A percentile compares a stretch with the other conserved stretches of the same genome.
These are phyloP conservation scores for Simmondsia chinensis DNA, from an alignment of 148 eudicot species.

Conservation along the genomic window DNA sequence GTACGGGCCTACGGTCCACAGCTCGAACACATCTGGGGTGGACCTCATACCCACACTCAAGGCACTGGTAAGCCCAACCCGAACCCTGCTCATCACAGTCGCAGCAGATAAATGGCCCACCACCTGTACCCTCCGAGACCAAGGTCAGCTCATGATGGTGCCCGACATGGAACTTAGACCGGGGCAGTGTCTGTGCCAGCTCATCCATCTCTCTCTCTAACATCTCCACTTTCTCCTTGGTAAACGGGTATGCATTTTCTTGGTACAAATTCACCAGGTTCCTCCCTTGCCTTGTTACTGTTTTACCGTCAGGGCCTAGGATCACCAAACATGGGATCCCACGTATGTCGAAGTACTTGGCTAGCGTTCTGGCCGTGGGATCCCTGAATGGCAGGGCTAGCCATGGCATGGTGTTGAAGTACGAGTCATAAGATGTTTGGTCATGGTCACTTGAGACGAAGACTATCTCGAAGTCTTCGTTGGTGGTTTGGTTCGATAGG, in stretches of 20 bases:
- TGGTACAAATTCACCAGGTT: slow-evolving; percentile 51
- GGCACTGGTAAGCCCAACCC: slow-evolving; percentile 69
- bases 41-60: slow-evolving; percentile 72
- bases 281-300: slow-evolving; percentile 51
- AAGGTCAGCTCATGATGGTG: slow-evolving; percentile 52
- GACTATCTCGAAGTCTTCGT: slow-evolving; percentile 49
- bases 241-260: slow-evolving; percentile 65
- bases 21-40: slow-evolving; percentile 58
- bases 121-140: slow-evolving; percentile 57
- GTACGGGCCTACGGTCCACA: slow-evolving; percentile 9
- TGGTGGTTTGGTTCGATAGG: not conserved
- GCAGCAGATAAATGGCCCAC: slow-evolving; percentile 70
- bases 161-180: slow-evolving; percentile 28
- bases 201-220: slow-evolving; percentile 51
- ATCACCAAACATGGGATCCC: slow-evolving; percentile 53
- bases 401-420: slow-evolving; percentile 59
- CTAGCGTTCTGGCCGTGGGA: slow-evolving; percentile 24
- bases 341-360: slow-evolving; percentile 47
- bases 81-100: slow-evolving; percentile 69
- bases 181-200: slow-evolving; percentile 40
- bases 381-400: slow-evolving; percentile 54
- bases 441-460: slow-evolving; percentile 45
- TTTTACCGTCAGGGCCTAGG: slow-evolving; percentile 56
- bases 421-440: slow-evolving; percentile 26
- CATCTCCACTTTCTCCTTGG: slow-evolving; percentile 28